These are phyloP conservation scores for Metrosideros polymorpha DNA, from an alignment of 441 rosid genomes.

Conservation along the genomic window DNA sequence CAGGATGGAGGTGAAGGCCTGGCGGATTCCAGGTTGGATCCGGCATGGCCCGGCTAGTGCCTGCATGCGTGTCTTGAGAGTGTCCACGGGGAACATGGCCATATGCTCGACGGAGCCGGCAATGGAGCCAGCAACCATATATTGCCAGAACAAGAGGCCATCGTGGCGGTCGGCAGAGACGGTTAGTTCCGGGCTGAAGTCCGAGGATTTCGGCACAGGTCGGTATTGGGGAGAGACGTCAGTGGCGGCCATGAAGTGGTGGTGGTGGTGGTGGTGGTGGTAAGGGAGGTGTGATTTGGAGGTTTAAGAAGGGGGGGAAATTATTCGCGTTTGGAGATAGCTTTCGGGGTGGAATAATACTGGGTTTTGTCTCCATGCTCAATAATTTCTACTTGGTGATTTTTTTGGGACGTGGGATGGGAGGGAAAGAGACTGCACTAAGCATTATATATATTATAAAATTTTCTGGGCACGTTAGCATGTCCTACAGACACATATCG, in stretches of 20 bases:
- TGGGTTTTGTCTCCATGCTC: not conserved
- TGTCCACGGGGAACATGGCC: conserved; percentile 92
- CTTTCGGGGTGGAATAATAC: not conserved
- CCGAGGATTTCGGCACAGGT: not conserved
- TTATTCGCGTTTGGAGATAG: not conserved
- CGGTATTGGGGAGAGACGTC: not conserved
- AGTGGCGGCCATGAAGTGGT: not conserved
- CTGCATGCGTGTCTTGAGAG: conserved; percentile 81
- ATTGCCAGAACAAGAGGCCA: conserved; percentile 80
- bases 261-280: not conserved
- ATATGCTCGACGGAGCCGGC: conserved; percentile 91
- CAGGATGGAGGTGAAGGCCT: conserved; percentile 60
- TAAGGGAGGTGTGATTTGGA: not conserved
- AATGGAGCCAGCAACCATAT: conserved; percentile 80
- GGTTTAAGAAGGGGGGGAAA: not conserved
- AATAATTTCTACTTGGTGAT: not conserved
- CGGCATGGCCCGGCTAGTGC: conserved; percentile 69
- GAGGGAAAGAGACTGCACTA: not conserved
- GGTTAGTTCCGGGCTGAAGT: conserved; percentile 16
- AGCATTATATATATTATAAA: not conserved
- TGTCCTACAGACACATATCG: not conserved
- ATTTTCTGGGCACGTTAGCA: not conserved
- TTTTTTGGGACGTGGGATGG: not conserved
- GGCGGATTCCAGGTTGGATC: conserved; percentile 28
- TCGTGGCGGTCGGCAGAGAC: conserved; percentile 25